These are phyloP conservation scores for Sporothrix pallida DNA, from an alignment of 2,329 filamentous ascomycete species.

Conservation along the genomic window DNA sequence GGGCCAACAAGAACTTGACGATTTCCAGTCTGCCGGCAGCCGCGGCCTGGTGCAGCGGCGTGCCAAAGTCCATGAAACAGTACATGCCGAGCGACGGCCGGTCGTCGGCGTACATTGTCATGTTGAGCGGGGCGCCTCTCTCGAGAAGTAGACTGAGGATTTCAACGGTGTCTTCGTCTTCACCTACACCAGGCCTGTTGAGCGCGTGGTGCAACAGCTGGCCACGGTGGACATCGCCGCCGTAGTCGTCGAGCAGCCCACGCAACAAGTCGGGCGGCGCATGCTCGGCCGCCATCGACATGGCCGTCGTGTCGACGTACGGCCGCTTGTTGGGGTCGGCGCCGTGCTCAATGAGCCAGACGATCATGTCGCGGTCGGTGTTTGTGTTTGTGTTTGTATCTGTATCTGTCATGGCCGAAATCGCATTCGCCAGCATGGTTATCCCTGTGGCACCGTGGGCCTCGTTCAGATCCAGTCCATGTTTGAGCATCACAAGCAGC, in stretches of 20 bases:
- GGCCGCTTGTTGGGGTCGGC: conserved; percentile 15
- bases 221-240: conserved; percentile 16
- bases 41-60: conserved; percentile 11
- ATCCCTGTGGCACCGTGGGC: too few relatives aligned
- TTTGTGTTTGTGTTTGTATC: not conserved
- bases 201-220: conserved; percentile 25
- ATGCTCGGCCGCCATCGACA: conserved; percentile 17
- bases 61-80: not conserved
- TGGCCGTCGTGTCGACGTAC: conserved; percentile 12
- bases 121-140: conserved; percentile 26
- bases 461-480: conserved; percentile 19
- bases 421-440: too few relatives aligned
- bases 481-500: conserved; percentile 12
- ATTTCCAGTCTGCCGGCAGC: not conserved
- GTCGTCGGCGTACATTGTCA: conserved; percentile 26
- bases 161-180: conserved; percentile 43
- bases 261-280: conserved; percentile 7
- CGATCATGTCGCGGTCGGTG: not conserved
- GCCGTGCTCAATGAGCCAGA: conserved; percentile 22
- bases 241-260: not conserved
- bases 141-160: not conserved
- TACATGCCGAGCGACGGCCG: not conserved
- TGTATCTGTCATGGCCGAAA: too few relatives aligned
- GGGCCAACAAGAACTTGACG: conserved; percentile 15
- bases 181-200: not conserved